Conservation (phyloP, 2,329 filamentous ascomycete species). For the Leptodontidium sp. region DNA sequence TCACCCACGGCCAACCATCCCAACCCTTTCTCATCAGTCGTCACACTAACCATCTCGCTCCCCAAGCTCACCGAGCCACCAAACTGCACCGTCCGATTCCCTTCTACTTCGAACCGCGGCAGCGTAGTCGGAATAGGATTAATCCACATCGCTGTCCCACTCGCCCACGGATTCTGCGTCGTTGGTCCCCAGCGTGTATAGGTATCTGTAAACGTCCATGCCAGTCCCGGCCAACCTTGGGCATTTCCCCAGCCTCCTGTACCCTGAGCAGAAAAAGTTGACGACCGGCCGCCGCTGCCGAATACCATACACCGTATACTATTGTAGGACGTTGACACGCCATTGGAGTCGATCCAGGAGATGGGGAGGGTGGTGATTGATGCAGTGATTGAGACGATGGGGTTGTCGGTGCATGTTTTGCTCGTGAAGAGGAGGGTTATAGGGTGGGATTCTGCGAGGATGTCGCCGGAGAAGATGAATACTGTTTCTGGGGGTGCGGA, state of each 20-base stretch:
- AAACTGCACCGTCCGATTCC: background rate
- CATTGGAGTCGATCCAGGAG: background rate
- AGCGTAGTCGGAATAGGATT: conserved; percentile 3
- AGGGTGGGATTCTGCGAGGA: conserved; percentile 5
- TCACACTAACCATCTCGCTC: background rate
- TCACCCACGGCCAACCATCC: conserved; percentile 4
- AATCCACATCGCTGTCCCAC: conserved; percentile 6
- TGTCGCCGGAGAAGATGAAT: background rate
- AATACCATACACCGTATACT: background rate
- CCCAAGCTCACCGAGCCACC: background rate
- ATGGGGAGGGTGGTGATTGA: background rate
- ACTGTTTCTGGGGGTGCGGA: conserved; percentile 1
- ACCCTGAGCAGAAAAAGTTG: background rate
- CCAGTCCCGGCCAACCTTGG: background rate
- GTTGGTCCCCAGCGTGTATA: background rate
- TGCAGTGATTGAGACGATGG: background rate
- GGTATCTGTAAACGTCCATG: background rate
- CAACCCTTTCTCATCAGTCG: background rate
- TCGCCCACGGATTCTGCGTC: conserved; percentile 8
- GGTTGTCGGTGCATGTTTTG: background rate
- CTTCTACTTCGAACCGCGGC: background rate
- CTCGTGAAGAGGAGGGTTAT: background rate
- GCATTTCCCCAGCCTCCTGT: conserved; percentile 1
- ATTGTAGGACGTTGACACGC: background rate
- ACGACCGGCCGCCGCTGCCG: background rate